These are phyloP conservation scores for Xerocomellus amylosporus DNA, from an alignment of 768 basidiomycete genomes.

Conservation along the genomic window DNA sequence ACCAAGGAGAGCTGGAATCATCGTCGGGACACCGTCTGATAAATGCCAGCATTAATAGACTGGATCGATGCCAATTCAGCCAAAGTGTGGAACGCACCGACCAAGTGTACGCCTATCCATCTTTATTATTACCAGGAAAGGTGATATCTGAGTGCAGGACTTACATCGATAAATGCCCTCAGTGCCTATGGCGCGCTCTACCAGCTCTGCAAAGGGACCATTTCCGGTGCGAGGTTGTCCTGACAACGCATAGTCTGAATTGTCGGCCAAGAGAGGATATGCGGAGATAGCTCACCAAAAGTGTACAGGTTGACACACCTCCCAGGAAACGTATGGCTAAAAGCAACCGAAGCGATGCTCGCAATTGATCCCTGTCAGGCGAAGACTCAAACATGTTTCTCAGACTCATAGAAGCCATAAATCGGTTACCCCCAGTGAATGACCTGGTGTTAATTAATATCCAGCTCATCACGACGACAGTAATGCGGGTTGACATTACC, in stretches of 20 bases:
- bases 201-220: slow-evolving; percentile 37
- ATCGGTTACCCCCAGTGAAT: slow-evolving; percentile 38
- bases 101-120: slow-evolving; percentile 41
- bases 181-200: slow-evolving; percentile 38
- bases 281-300: slow-evolving; percentile 35
- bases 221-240: slow-evolving; percentile 53
- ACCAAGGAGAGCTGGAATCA: slow-evolving; percentile 43
- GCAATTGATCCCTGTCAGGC: slow-evolving; percentile 36
- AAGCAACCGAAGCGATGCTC: slow-evolving; percentile 36
- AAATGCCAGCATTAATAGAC: background rate
- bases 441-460: slow-evolving; percentile 27
- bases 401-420: background rate
- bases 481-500: slow-evolving; percentile 20
- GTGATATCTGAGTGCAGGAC: background rate
- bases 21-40: slow-evolving; percentile 51
- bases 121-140: background rate
- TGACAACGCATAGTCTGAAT: slow-evolving; percentile 14
- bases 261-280: background rate
- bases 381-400: slow-evolving; percentile 4
- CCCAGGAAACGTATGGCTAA: slow-evolving; percentile 31
- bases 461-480: background rate
- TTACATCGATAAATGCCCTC: slow-evolving; percentile 43
- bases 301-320: slow-evolving; percentile 38
- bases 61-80: background rate
- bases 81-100: slow-evolving; percentile 29